Evolutionary conservation across 345 rosid genomes (phyloP).

Genomic region (Pistacia vera): DNA sequence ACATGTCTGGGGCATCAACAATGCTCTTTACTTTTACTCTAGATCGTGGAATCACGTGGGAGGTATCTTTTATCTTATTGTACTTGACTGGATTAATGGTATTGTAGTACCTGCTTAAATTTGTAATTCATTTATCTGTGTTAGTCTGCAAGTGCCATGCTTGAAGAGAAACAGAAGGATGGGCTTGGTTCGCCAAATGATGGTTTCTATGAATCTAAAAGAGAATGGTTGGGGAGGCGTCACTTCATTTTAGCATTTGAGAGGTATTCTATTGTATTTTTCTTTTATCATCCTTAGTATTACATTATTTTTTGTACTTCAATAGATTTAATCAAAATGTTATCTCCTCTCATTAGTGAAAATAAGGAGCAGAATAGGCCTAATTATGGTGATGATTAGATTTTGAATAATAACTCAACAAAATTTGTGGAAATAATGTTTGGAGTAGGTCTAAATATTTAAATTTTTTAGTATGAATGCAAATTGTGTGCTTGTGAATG

Average conservation of each 20-base stretch:
- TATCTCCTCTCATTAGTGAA: neutral
- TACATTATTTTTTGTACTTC: neutral
- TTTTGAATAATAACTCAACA: neutral
- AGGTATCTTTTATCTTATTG: conserved; percentile 43
- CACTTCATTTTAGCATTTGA: conserved; percentile 92
- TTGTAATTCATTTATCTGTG: conserved; percentile 19
- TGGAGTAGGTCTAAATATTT: neutral
- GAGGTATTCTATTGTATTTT: conserved; percentile 48
- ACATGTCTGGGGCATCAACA: conserved; percentile 94
- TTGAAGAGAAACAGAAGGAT: conserved; percentile 77
- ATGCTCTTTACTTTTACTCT: conserved; percentile 84
- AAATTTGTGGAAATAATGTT: neutral
- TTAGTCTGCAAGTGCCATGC: conserved; percentile 79
- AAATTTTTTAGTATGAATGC: neutral
- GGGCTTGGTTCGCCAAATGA: conserved; percentile 80
- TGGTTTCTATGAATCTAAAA: conserved; percentile 95
- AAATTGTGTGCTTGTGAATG: neutral
- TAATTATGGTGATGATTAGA: neutral
- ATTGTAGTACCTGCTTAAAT: neutral
- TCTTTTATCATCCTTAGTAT: too few relatives aligned
- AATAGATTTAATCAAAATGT: neutral
- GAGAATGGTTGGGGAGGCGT: conserved; percentile 95
- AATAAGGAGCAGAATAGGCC: neutral
- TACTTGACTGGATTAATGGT: conserved; percentile 8
- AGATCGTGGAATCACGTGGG: conserved; percentile 96